Base-by-base conservation (phyloP, 305 asterid species). In the Fraxinus angustifolia region DNA sequence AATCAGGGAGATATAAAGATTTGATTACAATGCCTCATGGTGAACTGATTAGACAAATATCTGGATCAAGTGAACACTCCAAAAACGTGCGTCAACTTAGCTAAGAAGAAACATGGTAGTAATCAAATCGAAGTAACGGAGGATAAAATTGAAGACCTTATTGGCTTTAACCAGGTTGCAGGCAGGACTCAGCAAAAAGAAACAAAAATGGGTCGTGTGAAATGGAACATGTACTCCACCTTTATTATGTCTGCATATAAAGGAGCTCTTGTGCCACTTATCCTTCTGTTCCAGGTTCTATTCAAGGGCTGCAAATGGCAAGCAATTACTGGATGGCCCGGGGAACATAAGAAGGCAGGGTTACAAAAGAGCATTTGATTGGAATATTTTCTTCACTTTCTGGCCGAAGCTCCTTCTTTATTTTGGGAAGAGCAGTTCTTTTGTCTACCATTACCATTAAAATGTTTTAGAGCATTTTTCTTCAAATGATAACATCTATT, bases 241-340 rank as follows among this genome's bases (percentile, higher is more conserved):
- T 92, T 92, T 75, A 85, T 90, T 85, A 92, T 91, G 0, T 88
- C 93, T 2, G 98, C 97, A 16, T 93, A 89, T 81, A 90, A 80
- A 84, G 98, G 98, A 78, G 89, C 88, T 53, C 96, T 93, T 8
- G 97, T 93, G 75, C 94, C 97, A 0, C 33, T 91, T 5, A 89
- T 91, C 34, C 89, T 93, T 21, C 45, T 92, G 33, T 93, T 94
- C 73, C 98, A 93, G 60, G 86, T 91, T 82, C 82, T 91, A 40
- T 93, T 93, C 96, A 93, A 86, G 88, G 86, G 78, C 82, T 93
- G 75, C 98, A 93, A 78, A 93, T 93, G 86, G 93, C 88, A 19
- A 93, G 98, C 90, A 92, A 92, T 77, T 93, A 93, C 76, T 93
- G 98, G 98, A 88, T 93, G n/a, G 93, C 98, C 11, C 92, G 98